These are phyloP conservation scores for Talaromyces stipitatus DNA, from an alignment of 495 filamentous ascomycete species.

Conservation along the genomic window DNA sequence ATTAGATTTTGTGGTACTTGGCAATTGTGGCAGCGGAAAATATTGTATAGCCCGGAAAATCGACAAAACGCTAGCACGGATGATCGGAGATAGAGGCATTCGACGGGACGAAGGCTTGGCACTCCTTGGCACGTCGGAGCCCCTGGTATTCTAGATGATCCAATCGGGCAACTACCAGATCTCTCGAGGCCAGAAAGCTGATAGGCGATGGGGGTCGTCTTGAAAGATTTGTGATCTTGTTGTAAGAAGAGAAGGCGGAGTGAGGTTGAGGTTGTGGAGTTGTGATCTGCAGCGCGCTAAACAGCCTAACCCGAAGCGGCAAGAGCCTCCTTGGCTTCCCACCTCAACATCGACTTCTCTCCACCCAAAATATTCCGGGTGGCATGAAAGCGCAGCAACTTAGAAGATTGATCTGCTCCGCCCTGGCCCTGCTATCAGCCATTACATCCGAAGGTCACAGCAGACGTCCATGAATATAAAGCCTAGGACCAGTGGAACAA, in stretches of 20 bases:
- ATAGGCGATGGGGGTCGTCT: background rate
- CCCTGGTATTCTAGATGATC: background rate
- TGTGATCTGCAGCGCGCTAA: too few species aligned
- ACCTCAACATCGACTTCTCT: background rate
- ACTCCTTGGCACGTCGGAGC: background rate
- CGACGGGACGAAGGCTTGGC: background rate
- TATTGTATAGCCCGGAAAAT: background rate
- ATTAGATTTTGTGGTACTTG: background rate
- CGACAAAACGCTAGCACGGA: background rate
- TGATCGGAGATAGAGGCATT: background rate
- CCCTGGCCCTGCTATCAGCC: background rate
- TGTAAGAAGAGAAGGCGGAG: background rate
- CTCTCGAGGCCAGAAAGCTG: background rate
- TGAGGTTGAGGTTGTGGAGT: background rate
- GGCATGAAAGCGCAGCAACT: background rate
- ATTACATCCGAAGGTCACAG: background rate
- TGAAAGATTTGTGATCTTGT: background rate
- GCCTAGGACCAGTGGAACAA: background rate
- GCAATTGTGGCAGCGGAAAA: background rate
- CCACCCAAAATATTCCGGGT: background rate
- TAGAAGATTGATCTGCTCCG: background rate
- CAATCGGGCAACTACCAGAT: background rate
- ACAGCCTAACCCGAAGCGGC: background rate
- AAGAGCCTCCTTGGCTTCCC: background rate
- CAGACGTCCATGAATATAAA: background rate